phyloP scores from a whole-genome alignment of 257 asterid genomes.

The Fraxinus cuspidata region DNA sequence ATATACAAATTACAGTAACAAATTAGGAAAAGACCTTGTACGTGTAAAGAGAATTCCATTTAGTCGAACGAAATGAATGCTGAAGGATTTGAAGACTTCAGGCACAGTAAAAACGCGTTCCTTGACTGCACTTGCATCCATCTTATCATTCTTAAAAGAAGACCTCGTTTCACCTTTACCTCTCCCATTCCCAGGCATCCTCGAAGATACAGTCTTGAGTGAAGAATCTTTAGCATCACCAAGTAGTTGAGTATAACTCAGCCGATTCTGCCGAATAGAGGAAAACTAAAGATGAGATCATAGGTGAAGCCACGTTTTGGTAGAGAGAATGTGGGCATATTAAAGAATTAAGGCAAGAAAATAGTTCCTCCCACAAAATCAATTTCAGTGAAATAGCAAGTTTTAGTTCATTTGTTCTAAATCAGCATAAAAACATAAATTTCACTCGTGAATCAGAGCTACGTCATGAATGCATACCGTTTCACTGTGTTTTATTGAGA shows the following conservation, averaged over 20 bases:
- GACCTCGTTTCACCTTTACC: slow-evolving; percentile 62
- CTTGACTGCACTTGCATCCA: slow-evolving; percentile 43
- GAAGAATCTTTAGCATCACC: slow-evolving; percentile 61
- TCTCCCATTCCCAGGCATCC: slow-evolving; percentile 57
- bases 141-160: slow-evolving; percentile 43
- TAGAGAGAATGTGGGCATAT: neutral
- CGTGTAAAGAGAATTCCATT: slow-evolving; percentile 91
- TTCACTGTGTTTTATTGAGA: neutral
- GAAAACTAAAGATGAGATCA: slow-evolving; percentile 15
- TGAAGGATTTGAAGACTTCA: too few relatives aligned
- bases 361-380: neutral
- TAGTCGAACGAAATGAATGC: slow-evolving; percentile 62
- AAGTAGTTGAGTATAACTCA: slow-evolving; percentile 49
- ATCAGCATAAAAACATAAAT: neutral
- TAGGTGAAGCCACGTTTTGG: neutral
- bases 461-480: neutral
- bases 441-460: neutral
- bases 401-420: neutral
- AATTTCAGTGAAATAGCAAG: neutral
- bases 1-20: neutral
- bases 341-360: neutral
- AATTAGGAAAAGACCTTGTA: slow-evolving; percentile 64
- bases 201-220: slow-evolving; percentile 41
- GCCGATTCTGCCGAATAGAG: slow-evolving; percentile 67
- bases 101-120: slow-evolving; percentile 12